phyloP scores from a whole-genome alignment of 139 green algal genomes.

The Eudorina sp. region DNA sequence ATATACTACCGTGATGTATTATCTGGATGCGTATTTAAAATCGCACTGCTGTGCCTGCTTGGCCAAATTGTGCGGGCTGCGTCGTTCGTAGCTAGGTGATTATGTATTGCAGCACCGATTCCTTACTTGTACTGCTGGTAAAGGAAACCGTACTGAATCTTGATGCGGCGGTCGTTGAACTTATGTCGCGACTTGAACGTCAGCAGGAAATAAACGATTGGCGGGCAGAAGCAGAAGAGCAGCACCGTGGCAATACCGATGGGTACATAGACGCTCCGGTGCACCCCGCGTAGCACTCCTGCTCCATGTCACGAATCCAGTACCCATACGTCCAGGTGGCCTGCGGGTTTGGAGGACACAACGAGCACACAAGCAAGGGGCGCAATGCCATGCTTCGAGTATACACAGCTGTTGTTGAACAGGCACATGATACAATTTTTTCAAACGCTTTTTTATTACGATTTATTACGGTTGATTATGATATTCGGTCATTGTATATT shows the following conservation, averaged over 20 bases:
- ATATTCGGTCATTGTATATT: no score
- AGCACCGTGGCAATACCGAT: conserved; percentile 20
- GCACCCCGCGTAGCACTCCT: conserved; percentile 26
- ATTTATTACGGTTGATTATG: no score
- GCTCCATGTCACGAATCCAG: conserved; percentile 36
- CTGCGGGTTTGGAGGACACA: no score
- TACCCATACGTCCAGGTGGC: conserved; percentile 19
- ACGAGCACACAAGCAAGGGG: not conserved
- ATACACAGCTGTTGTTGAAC: no score
- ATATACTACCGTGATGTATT: no score
- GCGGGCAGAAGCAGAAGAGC: conserved; percentile 9
- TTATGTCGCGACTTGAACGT: not conserved
- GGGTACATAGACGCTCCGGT: conserved; percentile 15
- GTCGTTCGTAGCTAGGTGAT: no score
- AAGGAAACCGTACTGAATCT: conserved; percentile 34
- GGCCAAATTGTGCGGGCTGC: no score
- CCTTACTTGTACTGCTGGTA: conserved; percentile 44
- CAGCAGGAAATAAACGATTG: not conserved
- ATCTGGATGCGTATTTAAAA: no score
- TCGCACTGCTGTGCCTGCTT: no score
- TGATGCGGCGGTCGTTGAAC: not conserved
- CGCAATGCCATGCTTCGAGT: no score
- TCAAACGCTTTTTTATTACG: no score
- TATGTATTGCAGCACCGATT: not conserved
- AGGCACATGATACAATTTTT: no score